phyloP scores from a whole-genome alignment of 2,329 filamentous ascomycete species.

The Graphilbum fragrans region DNA sequence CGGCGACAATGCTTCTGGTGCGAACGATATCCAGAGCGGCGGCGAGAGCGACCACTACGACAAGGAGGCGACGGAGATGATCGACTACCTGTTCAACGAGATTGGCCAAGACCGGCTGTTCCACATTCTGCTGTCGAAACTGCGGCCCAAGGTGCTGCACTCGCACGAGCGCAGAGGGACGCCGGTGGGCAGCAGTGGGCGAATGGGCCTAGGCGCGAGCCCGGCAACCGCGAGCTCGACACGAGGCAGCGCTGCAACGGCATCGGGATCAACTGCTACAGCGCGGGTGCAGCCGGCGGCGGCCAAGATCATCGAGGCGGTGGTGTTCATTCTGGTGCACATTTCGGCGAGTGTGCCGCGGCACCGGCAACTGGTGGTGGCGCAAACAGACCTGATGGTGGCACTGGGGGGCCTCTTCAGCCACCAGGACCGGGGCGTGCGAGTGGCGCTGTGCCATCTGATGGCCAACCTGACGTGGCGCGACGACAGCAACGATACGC shows the following conservation, averaged over 20 bases:
- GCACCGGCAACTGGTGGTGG: conserved; percentile 66
- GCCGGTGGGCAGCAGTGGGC: conserved; percentile 6
- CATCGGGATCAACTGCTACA: background rate
- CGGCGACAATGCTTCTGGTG: background rate
- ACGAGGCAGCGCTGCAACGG: background rate
- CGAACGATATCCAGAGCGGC: conserved; percentile 10
- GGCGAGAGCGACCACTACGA: conserved; percentile 36
- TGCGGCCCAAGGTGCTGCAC: conserved; percentile 49
- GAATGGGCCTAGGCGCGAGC: background rate
- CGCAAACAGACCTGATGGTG: conserved; percentile 64
- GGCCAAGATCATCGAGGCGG: conserved; percentile 61
- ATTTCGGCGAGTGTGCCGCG: conserved; percentile 70
- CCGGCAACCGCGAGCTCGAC: background rate
- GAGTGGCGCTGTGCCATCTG: conserved; percentile 69
- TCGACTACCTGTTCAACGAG: conserved; percentile 68
- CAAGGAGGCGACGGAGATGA: conserved; percentile 54
- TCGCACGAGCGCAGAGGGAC: conserved; percentile 32
- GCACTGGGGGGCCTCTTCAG: conserved; percentile 61
- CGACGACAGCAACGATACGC: conserved; percentile 58
- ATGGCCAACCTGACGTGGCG: conserved; percentile 77
- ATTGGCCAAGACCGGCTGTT: conserved; percentile 71
- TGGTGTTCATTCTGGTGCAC: conserved; percentile 76
- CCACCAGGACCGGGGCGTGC: conserved; percentile 61
- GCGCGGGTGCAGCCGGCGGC: conserved; percentile 41
- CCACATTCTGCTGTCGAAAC: conserved; percentile 66